Evolutionary conservation across 129 eudicot species (phyloP), one percentile per base, ranked within the genome.

Genomic region (Cynara cardunculus): DNA sequence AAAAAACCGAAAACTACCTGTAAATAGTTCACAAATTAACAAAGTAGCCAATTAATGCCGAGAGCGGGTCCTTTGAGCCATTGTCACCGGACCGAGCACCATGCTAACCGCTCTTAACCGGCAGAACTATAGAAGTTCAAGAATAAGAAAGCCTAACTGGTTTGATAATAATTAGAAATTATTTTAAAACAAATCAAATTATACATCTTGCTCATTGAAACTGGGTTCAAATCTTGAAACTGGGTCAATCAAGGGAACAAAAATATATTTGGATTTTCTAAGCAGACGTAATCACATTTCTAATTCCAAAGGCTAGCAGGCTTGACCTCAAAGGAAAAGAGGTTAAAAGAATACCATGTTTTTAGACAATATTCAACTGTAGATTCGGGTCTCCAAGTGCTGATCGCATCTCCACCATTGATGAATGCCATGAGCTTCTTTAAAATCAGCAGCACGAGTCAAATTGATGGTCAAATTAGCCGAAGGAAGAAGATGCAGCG

Each of bases 401-500:
- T 87, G 86, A 81, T 87, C 95, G 32, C 81, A 71, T 44, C 84
- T 87, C 97, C 99, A 96, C 99, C 99, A 96, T 81, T 96, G 99
- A 62, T 84, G 94, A 77, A 96, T 86, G 16, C 93, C 99, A 86
- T 96, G 97, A 66, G 97, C 99, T 27, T 88, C 88, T 79, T 85
- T 90, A 46, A 96, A 89, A 83, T 85, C 91, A 24, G 59, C 76
- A 39, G 97, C 84, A 82, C 89, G 87, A 73, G 88, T 82, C 76
- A 71, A 19, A 73, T 92, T 92, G 13, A 88, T 81, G 0, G 88
- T 85, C 28, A 96, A 32, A 68, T 76, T 78, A 2, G 98, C 99
- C 0, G 97, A 88, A 37, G 98, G 99, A 87, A 92, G 87, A 69
- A 96, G 93, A 82, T 96, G 99, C 11, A 87, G 27, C 12, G 99